Base-by-base conservation (phyloP, 805 yeast genomes). In the Candida gorgasii region DNA sequence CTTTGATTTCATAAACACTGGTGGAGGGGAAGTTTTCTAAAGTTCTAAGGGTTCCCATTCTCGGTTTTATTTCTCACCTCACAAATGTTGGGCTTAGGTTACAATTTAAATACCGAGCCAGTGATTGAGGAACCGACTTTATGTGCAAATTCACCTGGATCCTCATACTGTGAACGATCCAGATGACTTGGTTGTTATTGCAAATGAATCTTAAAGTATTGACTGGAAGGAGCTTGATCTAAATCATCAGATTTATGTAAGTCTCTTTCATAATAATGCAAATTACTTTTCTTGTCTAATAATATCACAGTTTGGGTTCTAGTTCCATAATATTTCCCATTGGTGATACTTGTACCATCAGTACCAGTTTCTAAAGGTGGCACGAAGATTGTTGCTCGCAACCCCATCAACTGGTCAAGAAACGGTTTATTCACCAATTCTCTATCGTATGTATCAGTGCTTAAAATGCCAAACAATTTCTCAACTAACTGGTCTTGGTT, bases 241-340 rank as follows among this genome's bases (percentile, higher is more conserved):
- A 42, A 42, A 26, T 30, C 37, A 52, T 78, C 82, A 9, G 69
- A 55, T n/a, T 72, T 62, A 51, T 82, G 84, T 14, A 85, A 51
- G 43, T 78, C 77, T 36, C 71, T 67, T 57, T 89, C 96, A 11
- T 76, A 65, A 59, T 85, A 86, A 37, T 75, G 74, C 15, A 85
- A 62, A 9, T 27, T 63, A 43, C 53, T 86, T 72, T 29, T 54
- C 44, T 69, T 73, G 54, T 78, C 79, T 8, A 86, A 71, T 16
- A 87, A 52, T 3, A 89, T 71, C 1, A 89, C 76, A 0, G 95
- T 88, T 59, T 89, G 96, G 0, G 96, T 86, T 42, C 97, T 66
- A 0, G 97, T 89, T 0, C 97, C 97, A 57, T 89, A 90, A 53
- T 70, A 80, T 16, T 68, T 61, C 0, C 89, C 88, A 12, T 70